phyloP scores from a whole-genome alignment of 1,139 yeast species.

The Zygosaccharomyces sapae region DNA sequence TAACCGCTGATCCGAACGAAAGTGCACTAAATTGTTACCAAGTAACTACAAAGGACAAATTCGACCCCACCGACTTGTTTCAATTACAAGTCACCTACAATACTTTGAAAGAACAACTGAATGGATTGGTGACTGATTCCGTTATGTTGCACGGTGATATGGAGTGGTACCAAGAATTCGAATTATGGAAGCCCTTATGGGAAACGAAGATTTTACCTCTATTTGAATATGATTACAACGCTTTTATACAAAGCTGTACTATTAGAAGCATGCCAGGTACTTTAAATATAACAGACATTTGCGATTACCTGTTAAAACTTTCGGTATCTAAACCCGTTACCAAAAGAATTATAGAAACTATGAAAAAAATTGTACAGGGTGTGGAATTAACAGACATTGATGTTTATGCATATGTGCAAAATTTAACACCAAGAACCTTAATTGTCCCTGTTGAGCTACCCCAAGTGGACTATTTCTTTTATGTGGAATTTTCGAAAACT shows the following conservation, averaged over 20 bases:
- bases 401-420: slow-evolving; percentile 20
- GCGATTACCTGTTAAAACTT: slow-evolving; percentile 10
- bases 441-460: slow-evolving; percentile 32
- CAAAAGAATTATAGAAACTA: slow-evolving; percentile 18
- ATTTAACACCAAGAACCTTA: slow-evolving; percentile 19
- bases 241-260: slow-evolving; percentile 15
- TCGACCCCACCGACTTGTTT: slow-evolving; percentile 23
- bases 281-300: slow-evolving; percentile 10
- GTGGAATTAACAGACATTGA: slow-evolving; percentile 22
- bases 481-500: slow-evolving; percentile 18
- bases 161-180: slow-evolving; percentile 23
- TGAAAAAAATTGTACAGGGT: slow-evolving; percentile 19
- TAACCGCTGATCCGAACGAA: slow-evolving; percentile 22
- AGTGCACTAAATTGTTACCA: slow-evolving; percentile 30
- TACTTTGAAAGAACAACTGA: slow-evolving; percentile 29
- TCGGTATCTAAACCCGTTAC: slow-evolving; percentile 16
- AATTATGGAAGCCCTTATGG: slow-evolving; percentile 29
- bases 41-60: slow-evolving; percentile 16
- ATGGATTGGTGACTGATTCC: slow-evolving; percentile 29
- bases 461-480: slow-evolving; percentile 24
- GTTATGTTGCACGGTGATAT: slow-evolving; percentile 29
- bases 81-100: slow-evolving; percentile 24
- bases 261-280: slow-evolving; percentile 13
- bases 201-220: slow-evolving; percentile 18
- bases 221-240: slow-evolving; percentile 25